A percentile compares a stretch with the other conserved stretches of the same genome.
Evolutionary conservation across 2,329 filamentous ascomycete species (phyloP).

Genomic region (Aspergillus hiratsukae): DNA sequence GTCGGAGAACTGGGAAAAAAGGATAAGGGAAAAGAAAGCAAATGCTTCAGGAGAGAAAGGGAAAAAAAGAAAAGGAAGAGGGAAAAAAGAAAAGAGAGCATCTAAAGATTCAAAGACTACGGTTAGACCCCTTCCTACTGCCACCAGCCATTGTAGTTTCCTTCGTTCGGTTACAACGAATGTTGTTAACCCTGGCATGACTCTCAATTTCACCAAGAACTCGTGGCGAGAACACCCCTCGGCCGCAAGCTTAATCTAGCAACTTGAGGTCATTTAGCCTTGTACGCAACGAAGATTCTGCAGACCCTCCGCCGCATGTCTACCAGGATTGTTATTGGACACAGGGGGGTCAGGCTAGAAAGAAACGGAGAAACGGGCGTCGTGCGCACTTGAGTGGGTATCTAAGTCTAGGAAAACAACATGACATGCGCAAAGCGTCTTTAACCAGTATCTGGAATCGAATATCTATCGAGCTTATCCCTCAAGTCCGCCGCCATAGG

Average conservation of each 20-base stretch:
- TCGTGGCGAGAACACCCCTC: constrained; percentile 28
- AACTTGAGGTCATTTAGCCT: constrained; percentile 18
- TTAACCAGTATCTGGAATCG: constrained; percentile 14
- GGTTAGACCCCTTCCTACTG: constrained; percentile 24
- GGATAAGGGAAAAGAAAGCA: neutral
- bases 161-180: constrained; percentile 14
- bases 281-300: constrained; percentile 18
- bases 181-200: constrained; percentile 25
- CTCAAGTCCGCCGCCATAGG: constrained; percentile 8
- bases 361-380: constrained; percentile 17
- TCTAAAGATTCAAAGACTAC: constrained; percentile 13
- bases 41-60: neutral
- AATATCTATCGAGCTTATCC: constrained; percentile 22
- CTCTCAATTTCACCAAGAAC: constrained; percentile 20
- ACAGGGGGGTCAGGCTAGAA: constrained; percentile 20
- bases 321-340: constrained; percentile 19
- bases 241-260: constrained; percentile 20
- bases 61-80: neutral
- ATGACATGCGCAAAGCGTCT: constrained; percentile 14
- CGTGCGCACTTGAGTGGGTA: constrained; percentile 11
- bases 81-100: constrained; percentile 1
- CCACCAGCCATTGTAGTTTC: constrained; percentile 21
- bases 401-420: constrained; percentile 10
- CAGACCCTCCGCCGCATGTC: constrained; percentile 23
- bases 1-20: constrained; percentile 12